A percentile compares a stretch with the other conserved stretches of the same genome.
These are phyloP conservation scores for Phytophthora tubulina DNA, from an alignment of 352 stramenopile genomes.

Conservation along the genomic window DNA sequence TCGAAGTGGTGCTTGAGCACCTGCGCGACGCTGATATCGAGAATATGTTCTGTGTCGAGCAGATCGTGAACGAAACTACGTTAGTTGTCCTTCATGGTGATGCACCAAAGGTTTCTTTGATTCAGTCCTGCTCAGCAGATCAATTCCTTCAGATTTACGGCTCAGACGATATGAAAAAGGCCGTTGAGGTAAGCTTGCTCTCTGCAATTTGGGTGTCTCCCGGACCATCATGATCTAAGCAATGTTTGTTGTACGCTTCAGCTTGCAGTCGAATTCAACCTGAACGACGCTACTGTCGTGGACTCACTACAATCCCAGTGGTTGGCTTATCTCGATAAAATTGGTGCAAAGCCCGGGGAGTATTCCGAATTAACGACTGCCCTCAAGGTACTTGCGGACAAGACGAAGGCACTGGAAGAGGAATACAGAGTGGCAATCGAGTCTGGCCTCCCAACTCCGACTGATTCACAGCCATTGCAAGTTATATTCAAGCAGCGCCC, in stretches of 20 bases:
- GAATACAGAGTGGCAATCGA: conserved; percentile 52
- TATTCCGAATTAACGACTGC: conserved; percentile 48
- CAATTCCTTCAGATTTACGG: conserved; percentile 84
- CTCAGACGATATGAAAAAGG: conserved; percentile 62
- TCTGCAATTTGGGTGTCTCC: not conserved
- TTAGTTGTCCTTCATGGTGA: conserved; percentile 83
- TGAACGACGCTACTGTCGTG: conserved; percentile 72
- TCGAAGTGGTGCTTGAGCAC: not conserved
- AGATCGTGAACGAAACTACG: conserved; percentile 79
- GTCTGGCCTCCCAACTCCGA: conserved; percentile 39
- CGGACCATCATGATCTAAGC: conserved; percentile 10
- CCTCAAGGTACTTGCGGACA: conserved; percentile 60
- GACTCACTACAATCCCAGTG: conserved; percentile 67
- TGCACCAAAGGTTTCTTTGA: conserved; percentile 70
- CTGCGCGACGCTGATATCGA: not conserved
- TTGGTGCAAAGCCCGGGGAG: conserved; percentile 28
- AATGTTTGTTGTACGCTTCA: conserved; percentile 28
- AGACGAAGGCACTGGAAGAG: conserved; percentile 61
- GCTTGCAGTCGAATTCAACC: conserved; percentile 77
- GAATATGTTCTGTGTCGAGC: not conserved
- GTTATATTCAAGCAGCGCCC: conserved; percentile 89
- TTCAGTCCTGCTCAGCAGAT: conserved; percentile 76
- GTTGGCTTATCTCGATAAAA: conserved; percentile 42
- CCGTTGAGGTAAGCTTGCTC: conserved; percentile 62
- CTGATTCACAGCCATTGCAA: conserved; percentile 64